Conservation (phyloP, 441 rosid species). For the Manihot esculenta region DNA sequence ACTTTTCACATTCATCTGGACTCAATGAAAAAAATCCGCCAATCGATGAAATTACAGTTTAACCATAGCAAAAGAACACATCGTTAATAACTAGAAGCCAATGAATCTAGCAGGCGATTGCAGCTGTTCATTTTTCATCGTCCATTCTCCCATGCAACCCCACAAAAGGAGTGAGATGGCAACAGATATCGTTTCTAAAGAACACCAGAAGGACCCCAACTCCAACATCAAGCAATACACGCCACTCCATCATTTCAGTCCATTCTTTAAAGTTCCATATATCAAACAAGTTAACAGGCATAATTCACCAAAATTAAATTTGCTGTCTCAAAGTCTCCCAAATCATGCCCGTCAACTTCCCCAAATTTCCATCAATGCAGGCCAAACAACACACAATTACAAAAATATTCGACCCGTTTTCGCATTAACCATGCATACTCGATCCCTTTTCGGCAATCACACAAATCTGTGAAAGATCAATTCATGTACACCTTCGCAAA, state of each 20-base stretch:
- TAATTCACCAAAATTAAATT: neutral
- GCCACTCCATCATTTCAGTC: neutral
- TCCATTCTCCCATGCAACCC: too few relatives aligned
- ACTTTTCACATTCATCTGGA: neutral
- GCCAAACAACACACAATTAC: neutral
- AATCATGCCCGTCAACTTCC: too few relatives aligned
- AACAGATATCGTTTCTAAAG: neutral
- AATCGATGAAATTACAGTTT: too few relatives aligned
- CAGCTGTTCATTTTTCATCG: neutral
- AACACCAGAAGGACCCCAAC: neutral
- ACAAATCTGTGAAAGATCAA: too few relatives aligned
- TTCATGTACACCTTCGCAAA: neutral
- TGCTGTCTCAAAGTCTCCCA: too few relatives aligned
- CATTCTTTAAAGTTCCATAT: neutral
- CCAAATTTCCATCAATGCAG: neutral
- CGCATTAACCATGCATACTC: neutral
- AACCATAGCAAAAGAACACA: too few relatives aligned
- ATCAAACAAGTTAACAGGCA: too few relatives aligned
- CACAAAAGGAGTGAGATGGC: neutral
- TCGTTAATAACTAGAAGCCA: too few relatives aligned
- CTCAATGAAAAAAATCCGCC: neutral
- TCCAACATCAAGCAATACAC: neutral
- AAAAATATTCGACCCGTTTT: neutral
- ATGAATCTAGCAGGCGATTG: too few relatives aligned
- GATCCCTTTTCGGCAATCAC: too few relatives aligned